Evolutionary conservation across 768 basidiomycete genomes (phyloP), one percentile per base, ranked within the genome.

Genomic region (Trametes sanguinea): DNA sequence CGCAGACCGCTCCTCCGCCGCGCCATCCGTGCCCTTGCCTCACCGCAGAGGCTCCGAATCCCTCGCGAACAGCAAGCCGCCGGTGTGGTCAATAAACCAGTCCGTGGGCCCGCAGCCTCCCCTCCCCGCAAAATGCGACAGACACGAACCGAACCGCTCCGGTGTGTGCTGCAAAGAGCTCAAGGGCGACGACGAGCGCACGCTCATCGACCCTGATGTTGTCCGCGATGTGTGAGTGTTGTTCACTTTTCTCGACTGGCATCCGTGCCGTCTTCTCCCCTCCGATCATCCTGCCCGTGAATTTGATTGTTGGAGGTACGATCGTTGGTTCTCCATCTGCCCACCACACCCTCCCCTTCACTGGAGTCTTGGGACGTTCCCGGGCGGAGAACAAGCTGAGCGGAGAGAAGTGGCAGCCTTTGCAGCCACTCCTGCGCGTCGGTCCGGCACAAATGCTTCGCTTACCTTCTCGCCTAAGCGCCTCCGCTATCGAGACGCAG

Each of bases 91-190:
- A 7, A 78, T 91, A 22, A 77, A 82, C 22, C 66, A 78, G 7
- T 72, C 83, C 4, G 74, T 71, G 10, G 60, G 63, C 35, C 74
- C 76, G 1, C 68, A 75, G 13, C 68, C 76, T 0, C 83, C 88
- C 0, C 75, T 85, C 2, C 75, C 78, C 5, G 76, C 83, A 22
- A 85, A 86, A 70, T 92, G 90, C 69, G 80, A 81, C 14, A 75
- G 81, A 63, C 76, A 83, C 56, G 74, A 76, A 35, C 80, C 81
- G 35, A 76, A 76, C 10, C 60, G 76, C 47, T 83, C 82, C 53
- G 90, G 89, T 7, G 75, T 94, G 4, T 96, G 95, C 76, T 97
- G 94, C 78, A 90, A 92, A 69, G 92, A 95, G 57, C 84, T 96
- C 61, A 92, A 86, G 70, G 84, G 78, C 53, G 83, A 87, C 11